Percentiles rank a stretch among this genome's conserved stretches.
Evolutionary conservation across 257 asterid species (phyloP).

Genomic region (Lavandula angustifolia): DNA sequence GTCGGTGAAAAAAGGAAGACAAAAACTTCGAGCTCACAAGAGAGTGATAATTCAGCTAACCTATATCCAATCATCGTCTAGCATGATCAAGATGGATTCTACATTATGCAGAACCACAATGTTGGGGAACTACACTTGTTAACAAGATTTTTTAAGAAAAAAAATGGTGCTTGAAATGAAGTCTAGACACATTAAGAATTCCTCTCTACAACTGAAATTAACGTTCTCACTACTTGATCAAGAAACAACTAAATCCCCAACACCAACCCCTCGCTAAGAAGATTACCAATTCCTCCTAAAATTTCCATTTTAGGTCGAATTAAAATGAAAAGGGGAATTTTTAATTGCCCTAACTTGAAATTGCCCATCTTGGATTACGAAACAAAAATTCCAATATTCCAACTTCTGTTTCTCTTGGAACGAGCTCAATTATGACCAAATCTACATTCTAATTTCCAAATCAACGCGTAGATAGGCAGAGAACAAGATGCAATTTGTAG

Average conservation of each 20-base stretch:
- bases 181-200: no score
- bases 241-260: neutral
- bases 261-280: neutral
- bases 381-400: neutral
- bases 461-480: slow-evolving; percentile 2
- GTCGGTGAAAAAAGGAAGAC: no score
- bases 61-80: no score
- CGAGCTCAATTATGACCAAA: neutral
- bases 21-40: no score
- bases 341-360: neutral
- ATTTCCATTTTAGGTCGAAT: neutral
- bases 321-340: neutral
- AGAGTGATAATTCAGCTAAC: no score
- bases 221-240: neutral
- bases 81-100: no score
- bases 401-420: neutral
- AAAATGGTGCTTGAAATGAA: no score
- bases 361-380: neutral
- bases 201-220: no score
- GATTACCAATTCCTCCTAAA: neutral
- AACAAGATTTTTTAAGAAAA: no score
- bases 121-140: no score
- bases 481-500: neutral
- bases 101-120: no score
- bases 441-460: neutral